Percentiles rank a stretch among this genome's conserved stretches.
These are phyloP conservation scores for Arthrobotrys megalospora DNA, from an alignment of 2,329 filamentous ascomycete species.

Conservation along the genomic window DNA sequence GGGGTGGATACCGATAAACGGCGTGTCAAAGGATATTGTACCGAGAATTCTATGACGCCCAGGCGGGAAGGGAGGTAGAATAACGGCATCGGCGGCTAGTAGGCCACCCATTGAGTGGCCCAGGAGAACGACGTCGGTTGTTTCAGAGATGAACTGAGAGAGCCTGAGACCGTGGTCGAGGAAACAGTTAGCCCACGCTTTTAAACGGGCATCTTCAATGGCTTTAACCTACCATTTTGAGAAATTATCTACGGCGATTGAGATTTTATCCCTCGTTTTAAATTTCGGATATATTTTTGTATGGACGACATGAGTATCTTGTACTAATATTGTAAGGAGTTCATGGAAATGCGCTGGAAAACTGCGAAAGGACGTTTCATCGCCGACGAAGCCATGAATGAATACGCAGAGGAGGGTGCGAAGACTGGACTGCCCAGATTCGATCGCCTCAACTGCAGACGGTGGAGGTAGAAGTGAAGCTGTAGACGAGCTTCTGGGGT, in stretches of 20 bases:
- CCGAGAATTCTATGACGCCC: constrained; percentile 77
- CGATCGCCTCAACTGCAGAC: constrained; percentile 41
- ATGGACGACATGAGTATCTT: constrained; percentile 80
- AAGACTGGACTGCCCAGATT: constrained; percentile 32
- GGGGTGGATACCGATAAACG: constrained; percentile 89
- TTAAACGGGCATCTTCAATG: no score
- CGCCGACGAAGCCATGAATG: constrained; percentile 91
- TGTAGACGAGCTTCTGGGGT: constrained; percentile 50
- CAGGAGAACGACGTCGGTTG: constrained; percentile 84
- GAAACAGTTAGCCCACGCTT: no score
- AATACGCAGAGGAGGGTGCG: constrained; percentile 81
- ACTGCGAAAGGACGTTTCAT: constrained; percentile 86
- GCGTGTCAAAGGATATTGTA: constrained; percentile 85
- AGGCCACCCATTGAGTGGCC: constrained; percentile 94
- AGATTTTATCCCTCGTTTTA: constrained; percentile 80
- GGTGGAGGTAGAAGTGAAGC: constrained; percentile 51
- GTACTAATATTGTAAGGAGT: constrained; percentile 76
- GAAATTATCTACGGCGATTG: constrained; percentile 84
- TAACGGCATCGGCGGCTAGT: constrained; percentile 81
- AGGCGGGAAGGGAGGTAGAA: constrained; percentile 70
- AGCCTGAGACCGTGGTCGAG: constrained; percentile 66
- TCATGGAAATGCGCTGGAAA: constrained; percentile 91
- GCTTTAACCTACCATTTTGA: constrained; percentile 76
- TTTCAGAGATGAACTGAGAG: constrained; percentile 42
- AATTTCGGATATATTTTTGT: constrained; percentile 88